Base-by-base conservation (phyloP, 768 basidiomycete species). In the Lyophyllum atratum region DNA sequence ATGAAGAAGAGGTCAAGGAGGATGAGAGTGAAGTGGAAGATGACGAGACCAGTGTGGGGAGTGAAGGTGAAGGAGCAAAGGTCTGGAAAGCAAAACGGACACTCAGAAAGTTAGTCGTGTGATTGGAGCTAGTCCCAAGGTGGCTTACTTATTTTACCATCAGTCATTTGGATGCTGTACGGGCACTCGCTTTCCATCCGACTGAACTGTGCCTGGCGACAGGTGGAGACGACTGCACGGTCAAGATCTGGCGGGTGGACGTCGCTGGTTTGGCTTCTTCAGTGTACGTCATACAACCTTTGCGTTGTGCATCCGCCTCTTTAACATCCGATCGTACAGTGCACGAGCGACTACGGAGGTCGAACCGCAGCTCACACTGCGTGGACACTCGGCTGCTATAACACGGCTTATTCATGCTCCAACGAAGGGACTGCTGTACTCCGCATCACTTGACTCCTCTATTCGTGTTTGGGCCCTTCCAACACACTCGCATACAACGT, bases 161-260 rank as follows among this genome's bases (percentile, higher is more conserved):
- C 64, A 96, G 94, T 71, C 97, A 99, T 72, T 78, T 99, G 59
- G 96, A 98, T 71, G 87, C 93, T 14, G 94, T 97, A 39, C 86
- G 95, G 52, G 88, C 92, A 7, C 77, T 98, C 22, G 87, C 92
- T 0, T 96, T 97, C 81, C 92, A 94, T 67, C 92, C 92, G 1
- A 88, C 78, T 33, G 92, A 93, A 61, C 74, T 93, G 43, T 88
- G 88, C 65, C 75, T 98, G 52, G 95, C 91, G n/a, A 93, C 90
- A 45, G 97, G 90, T 22, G 93, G 95, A 26, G 96, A 98, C 68
- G 97, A 99, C 68, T 92, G 85, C 69, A 95, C 93, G 7, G 87
- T 98, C 53, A 99, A 99, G 72, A 84, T 98, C 51, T 99, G 97
- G 97, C 83, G 92, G 55, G 83, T 93, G 76, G 92, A 96, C 62